Evolutionary conservation across 1,139 yeast species (phyloP).

Genomic region (Debaryomyces subglobosus): DNA sequence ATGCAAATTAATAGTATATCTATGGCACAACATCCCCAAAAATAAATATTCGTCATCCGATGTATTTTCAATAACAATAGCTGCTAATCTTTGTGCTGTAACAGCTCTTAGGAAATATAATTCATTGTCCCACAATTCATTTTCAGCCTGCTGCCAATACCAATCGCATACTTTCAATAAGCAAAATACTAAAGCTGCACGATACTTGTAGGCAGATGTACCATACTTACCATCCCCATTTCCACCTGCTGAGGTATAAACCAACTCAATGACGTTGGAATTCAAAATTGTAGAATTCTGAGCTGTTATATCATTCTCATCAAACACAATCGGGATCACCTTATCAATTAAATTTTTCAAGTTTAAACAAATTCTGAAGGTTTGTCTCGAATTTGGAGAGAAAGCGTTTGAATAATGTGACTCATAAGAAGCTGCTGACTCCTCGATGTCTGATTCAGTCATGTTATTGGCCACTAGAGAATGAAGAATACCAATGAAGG

Average conservation of each 20-base stretch:
- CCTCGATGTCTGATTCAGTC: slow-evolving; percentile 4
- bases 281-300: slow-evolving; percentile 68
- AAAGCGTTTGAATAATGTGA: slow-evolving; percentile 14
- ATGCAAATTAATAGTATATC: slow-evolving; percentile 67
- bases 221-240: slow-evolving; percentile 61
- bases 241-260: slow-evolving; percentile 82
- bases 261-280: slow-evolving; percentile 58
- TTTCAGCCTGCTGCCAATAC: slow-evolving; percentile 65
- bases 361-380: slow-evolving; percentile 71
- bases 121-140: slow-evolving; percentile 69
- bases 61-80: slow-evolving; percentile 63
- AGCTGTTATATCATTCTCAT: slow-evolving; percentile 50
- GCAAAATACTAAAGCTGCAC: slow-evolving; percentile 69
- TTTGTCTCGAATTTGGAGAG: slow-evolving; percentile 69
- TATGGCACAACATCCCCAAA: slow-evolving; percentile 75
- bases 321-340: slow-evolving; percentile 66
- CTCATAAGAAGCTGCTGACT: not conserved
- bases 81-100: slow-evolving; percentile 76
- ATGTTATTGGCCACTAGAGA: not conserved
- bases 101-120: slow-evolving; percentile 61
- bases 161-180: slow-evolving; percentile 76
- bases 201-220: slow-evolving; percentile 62
- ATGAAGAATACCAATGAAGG: not conserved
- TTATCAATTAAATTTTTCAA: slow-evolving; percentile 73
- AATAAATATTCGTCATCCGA: slow-evolving; percentile 67